These are phyloP conservation scores for Trametes gibbosa DNA, from an alignment of 768 basidiomycete genomes.

Conservation along the genomic window DNA sequence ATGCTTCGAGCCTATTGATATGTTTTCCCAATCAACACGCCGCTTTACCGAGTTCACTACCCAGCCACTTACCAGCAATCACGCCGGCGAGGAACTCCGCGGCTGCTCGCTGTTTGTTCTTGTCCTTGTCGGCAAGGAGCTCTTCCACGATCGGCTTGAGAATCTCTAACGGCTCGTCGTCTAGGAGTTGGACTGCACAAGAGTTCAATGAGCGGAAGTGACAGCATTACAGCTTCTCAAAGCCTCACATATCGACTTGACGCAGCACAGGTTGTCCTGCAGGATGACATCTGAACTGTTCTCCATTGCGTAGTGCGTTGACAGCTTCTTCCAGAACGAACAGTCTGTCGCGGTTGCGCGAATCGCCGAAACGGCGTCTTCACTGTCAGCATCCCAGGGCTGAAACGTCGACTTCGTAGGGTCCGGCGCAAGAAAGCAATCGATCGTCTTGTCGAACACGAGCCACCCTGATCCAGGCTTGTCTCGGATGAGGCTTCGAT, in stretches of 20 bases:
- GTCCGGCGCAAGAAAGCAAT: conserved; percentile 49
- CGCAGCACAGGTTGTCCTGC: conserved; percentile 67
- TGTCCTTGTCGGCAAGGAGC: conserved; percentile 66
- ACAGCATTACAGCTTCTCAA: background rate
- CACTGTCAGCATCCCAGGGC: conserved; percentile 57
- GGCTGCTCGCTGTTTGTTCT: conserved; percentile 85
- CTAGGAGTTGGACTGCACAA: conserved; percentile 69
- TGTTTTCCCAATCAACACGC: too few species aligned
- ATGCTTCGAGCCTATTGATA: conserved; percentile 68
- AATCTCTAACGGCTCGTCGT: conserved; percentile 63
- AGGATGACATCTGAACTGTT: conserved; percentile 62
- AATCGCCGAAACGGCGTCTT: conserved; percentile 48
- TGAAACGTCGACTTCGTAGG: conserved; percentile 47
- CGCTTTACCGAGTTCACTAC: background rate
- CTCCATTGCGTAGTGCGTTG: conserved; percentile 74
- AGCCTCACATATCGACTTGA: conserved; percentile 71
- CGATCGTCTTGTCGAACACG: conserved; percentile 50
- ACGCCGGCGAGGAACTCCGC: conserved; percentile 80
- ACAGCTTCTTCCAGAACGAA: conserved; percentile 67
- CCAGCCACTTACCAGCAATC: conserved; percentile 48
- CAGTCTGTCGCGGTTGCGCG: conserved; percentile 44
- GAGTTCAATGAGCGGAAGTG: background rate
- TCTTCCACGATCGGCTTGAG: conserved; percentile 61
- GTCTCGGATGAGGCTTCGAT: conserved; percentile 51
- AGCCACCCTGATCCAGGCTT: conserved; percentile 64